Evolutionary conservation across 2,329 filamentous ascomycete genomes (phyloP).

Genomic region (Zasmidium angulare): DNA sequence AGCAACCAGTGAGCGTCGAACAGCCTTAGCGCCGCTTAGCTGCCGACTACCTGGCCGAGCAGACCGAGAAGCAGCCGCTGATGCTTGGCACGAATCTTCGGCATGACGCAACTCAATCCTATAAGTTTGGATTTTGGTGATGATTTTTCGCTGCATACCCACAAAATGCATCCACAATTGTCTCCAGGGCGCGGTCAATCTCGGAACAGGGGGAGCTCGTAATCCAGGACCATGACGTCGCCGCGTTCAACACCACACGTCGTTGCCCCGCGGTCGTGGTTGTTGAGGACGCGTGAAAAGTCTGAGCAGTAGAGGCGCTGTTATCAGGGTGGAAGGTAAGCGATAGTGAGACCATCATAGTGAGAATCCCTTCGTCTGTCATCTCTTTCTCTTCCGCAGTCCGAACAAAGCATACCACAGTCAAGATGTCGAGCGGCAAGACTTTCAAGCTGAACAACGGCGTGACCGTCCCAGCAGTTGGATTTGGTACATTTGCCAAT

Average conservation of each 20-base stretch:
- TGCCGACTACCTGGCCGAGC: neutral
- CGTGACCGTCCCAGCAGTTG: conserved; percentile 61
- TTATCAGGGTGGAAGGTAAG: conserved; percentile 4
- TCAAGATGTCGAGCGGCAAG: conserved; percentile 56
- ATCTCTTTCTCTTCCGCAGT: neutral
- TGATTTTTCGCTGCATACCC: neutral
- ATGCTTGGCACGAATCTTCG: conserved; percentile 2
- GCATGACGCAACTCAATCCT: conserved; percentile 7
- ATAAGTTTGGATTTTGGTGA: neutral
- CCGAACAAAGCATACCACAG: neutral
- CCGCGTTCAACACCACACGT: neutral
- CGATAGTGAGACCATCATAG: neutral
- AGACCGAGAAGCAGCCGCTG: conserved; percentile 8
- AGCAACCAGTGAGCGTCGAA: conserved; percentile 11
- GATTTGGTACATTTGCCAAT: conserved; percentile 67
- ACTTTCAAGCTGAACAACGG: conserved; percentile 58
- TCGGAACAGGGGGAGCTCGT: conserved; percentile 7
- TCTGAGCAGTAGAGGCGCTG: conserved; percentile 3
- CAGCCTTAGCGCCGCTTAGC: neutral
- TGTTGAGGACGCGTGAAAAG: conserved; percentile 9
- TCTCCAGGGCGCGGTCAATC: conserved; percentile 11
- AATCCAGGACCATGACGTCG: conserved; percentile 5
- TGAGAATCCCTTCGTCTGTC: neutral
- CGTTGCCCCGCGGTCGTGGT: conserved; percentile 5
- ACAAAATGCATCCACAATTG: conserved; percentile 7